Evolutionary conservation across 2,329 filamentous ascomycete genomes (phyloP), one percentile per base, ranked within the genome.

Genomic region (Sclerotinia glacialis): DNA sequence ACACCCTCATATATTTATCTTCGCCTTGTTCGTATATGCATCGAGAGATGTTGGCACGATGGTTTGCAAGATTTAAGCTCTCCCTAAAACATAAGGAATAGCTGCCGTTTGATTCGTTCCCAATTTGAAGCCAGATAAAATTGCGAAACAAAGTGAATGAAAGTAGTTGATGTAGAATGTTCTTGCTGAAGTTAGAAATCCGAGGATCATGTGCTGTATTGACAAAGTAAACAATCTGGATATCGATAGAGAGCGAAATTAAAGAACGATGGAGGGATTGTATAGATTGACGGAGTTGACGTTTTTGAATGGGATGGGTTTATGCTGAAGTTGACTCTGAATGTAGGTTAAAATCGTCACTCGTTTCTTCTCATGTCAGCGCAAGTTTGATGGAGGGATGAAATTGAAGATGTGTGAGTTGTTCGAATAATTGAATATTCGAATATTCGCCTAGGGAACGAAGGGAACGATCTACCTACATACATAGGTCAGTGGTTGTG

Each of bases 31-130:
- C 44, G 44, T 49, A 26, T 23, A 49, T 49, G 58, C 58, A 60
- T 60, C 58, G 58, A 60, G 23, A 37, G n/a, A 23, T n/a, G 44
- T 26, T 60, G 28, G 58, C 44, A 60, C 28, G n/a, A 49, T 60
- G 7, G 44, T 60, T 37, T 34, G 46, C 9, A 37, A 26, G 31
- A 26, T 26, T 8, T 5, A 37, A 21, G 31, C 58, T 37, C 37
- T 37, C 7, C 44, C 31, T 12, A 49, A 34, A 49, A 12, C 58
- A 37, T 40, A 26, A 60, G 7, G 44, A 49, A 49, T 49, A n/a
- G 12, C 21, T 37, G 28, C 44, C 16, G 44, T 21, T 37, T 34
- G n/a, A 49, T 49, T 9, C 14, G 18, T 31, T 37, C 11, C 14
- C 21, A 7, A n/a, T 40, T 7, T 31, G 23, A 23, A 3, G 2